Conservation (phyloP, 495 filamentous ascomycete genomes). For the Trypethelium eluteriae region DNA sequence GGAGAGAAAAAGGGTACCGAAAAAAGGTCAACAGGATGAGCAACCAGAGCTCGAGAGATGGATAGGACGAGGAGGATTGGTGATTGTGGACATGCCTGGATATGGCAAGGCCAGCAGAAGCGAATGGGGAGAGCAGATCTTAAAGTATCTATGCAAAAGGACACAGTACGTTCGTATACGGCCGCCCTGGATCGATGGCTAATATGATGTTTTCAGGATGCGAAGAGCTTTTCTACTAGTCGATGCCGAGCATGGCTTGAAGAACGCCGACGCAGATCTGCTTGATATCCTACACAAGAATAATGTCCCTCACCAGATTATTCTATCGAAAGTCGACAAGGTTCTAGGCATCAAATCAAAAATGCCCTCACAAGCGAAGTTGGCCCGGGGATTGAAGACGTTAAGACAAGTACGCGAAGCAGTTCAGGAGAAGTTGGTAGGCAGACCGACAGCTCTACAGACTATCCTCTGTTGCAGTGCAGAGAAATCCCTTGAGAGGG, state of each 20-base stretch:
- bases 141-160: slow-evolving; percentile 69
- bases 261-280: slow-evolving; percentile 59
- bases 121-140: slow-evolving; percentile 79
- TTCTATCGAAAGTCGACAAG: slow-evolving; percentile 76
- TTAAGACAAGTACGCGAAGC: slow-evolving; percentile 16
- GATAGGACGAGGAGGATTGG: slow-evolving; percentile 44
- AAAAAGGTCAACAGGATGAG: slow-evolving; percentile 38
- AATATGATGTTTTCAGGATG: slow-evolving; percentile 37
- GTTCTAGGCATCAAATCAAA: slow-evolving; percentile 28
- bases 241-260: slow-evolving; percentile 74
- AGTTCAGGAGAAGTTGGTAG: slow-evolving; percentile 21
- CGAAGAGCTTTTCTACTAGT: slow-evolving; percentile 76
- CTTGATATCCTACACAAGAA: slow-evolving; percentile 55
- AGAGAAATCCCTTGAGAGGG: slow-evolving; percentile 23
- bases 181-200: not conserved
- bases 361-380: slow-evolving; percentile 12
- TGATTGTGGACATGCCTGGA: slow-evolving; percentile 85
- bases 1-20: slow-evolving; percentile 36
- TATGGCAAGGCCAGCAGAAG: slow-evolving; percentile 71
- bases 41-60: slow-evolving; percentile 23
- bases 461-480: slow-evolving; percentile 29
- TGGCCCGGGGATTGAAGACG: slow-evolving; percentile 14
- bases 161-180: slow-evolving; percentile 46
- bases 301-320: slow-evolving; percentile 63
- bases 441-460: slow-evolving; percentile 6